A percentile compares a stretch with the other conserved stretches of the same genome.
phyloP scores from a whole-genome alignment of 148 eudicot genomes.

The Spergularia bocconei region DNA sequence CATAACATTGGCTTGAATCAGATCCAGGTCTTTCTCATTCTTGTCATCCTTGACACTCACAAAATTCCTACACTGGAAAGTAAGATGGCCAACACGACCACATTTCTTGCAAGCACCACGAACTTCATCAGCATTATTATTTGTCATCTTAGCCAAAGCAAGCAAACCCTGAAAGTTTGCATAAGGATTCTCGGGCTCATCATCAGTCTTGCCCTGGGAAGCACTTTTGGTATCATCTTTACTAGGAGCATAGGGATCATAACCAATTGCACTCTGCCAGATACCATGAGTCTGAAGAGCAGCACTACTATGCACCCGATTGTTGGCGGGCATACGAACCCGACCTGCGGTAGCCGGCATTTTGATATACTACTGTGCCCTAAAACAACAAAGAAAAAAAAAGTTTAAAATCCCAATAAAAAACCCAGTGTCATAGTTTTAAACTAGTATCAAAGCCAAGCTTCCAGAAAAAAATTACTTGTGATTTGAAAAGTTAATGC shows the following conservation, averaged over 20 bases:
- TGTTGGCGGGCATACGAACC: conserved; percentile 99
- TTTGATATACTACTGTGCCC: conserved; percentile 31
- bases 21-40: conserved; percentile 52
- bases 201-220: conserved; percentile 47
- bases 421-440: not conserved
- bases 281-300: conserved; percentile 97
- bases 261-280: conserved; percentile 93
- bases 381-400: conserved; percentile 12
- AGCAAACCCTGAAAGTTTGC: conserved; percentile 84
- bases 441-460: too few relatives aligned
- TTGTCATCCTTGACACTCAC: conserved; percentile 72
- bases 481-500: too few relatives aligned
- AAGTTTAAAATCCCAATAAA: not conserved
- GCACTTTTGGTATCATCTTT: conserved; percentile 63
- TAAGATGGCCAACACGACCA: conserved; percentile 94
- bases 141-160: conserved; percentile 73
- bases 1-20: conserved; percentile 58
- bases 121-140: conserved; percentile 66
- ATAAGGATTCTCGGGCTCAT: conserved; percentile 73
- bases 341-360: conserved; percentile 99
- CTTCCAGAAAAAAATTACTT: too few relatives aligned
- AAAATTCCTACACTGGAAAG: conserved; percentile 87
- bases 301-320: conserved; percentile 95
- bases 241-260: conserved; percentile 94
- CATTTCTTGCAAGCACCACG: conserved; percentile 98